Conservation (phyloP, 2,329 filamentous ascomycete genomes). For the Cordyceps javanica region DNA sequence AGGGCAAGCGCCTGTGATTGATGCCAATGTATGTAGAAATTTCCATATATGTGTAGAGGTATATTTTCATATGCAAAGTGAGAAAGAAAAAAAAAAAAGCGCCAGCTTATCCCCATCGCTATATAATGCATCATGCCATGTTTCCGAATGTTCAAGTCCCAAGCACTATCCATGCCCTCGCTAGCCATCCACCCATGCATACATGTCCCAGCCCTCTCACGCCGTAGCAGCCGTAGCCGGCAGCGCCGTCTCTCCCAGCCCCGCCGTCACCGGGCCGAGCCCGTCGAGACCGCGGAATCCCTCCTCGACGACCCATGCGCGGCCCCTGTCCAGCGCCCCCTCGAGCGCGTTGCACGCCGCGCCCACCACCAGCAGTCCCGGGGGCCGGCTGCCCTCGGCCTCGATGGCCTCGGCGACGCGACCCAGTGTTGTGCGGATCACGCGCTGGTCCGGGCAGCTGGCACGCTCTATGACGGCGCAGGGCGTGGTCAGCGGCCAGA, state of each 20-base stretch:
- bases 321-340: constrained; percentile 41
- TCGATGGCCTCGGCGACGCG: constrained; percentile 79
- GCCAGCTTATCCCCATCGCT: neutral
- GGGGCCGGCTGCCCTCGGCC: constrained; percentile 80
- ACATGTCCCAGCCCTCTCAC: neutral
- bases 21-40: too few relatives aligned
- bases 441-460: constrained; percentile 87
- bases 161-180: too few relatives aligned
- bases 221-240: neutral
- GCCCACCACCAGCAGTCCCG: constrained; percentile 81
- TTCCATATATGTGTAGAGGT: too few relatives aligned
- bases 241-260: neutral
- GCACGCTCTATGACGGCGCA: constrained; percentile 92
- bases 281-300: constrained; percentile 71
- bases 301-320: constrained; percentile 80
- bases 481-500: constrained; percentile 73
- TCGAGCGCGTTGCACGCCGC: constrained; percentile 74
- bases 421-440: constrained; percentile 80
- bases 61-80: too few relatives aligned
- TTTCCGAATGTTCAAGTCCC: neutral
- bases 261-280: constrained; percentile 16
- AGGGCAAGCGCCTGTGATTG: too few relatives aligned
- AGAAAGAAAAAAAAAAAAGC: too few relatives aligned
- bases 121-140: neutral
- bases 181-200: too few relatives aligned